Conservation (phyloP, 768 basidiomycete genomes). For the Amyloporia xantha region DNA sequence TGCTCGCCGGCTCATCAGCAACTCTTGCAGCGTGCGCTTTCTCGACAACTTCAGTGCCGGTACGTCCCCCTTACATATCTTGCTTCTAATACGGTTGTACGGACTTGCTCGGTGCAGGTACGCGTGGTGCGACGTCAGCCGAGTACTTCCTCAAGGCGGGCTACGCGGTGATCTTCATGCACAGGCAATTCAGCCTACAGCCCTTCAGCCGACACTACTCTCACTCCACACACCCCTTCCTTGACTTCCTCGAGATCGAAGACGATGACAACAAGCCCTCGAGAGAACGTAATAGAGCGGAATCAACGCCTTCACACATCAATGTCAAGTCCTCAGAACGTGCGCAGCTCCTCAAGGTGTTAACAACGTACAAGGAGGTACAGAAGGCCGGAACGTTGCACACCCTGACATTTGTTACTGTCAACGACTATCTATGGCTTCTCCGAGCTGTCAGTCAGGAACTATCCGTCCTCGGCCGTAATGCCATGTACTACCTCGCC, state of each 20-base stretch:
- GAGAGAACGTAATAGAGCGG: background rate
- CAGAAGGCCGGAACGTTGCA: constrained; percentile 69
- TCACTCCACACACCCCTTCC: constrained; percentile 95
- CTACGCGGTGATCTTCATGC: constrained; percentile 99
- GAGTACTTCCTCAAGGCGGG: constrained; percentile 94
- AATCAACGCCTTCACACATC: constrained; percentile 37
- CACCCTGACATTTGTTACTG: constrained; percentile 85
- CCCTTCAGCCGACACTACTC: constrained; percentile 98
- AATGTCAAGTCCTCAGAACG: constrained; percentile 63
- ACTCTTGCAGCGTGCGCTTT: constrained; percentile 79
- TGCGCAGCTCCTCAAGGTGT: constrained; percentile 58
- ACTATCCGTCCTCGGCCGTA: constrained; percentile 59
- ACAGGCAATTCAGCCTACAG: constrained; percentile 94
- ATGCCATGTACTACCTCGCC: constrained; percentile 91
- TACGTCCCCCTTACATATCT: constrained; percentile 29
- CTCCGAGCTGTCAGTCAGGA: constrained; percentile 78
- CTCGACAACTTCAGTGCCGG: constrained; percentile 98
- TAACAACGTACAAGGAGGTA: constrained; percentile 75
- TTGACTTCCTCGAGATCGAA: constrained; percentile 84
- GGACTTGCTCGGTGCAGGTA: constrained; percentile 44
- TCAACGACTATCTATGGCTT: constrained; percentile 95
- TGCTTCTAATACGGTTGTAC: background rate
- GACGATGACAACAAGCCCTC: background rate
- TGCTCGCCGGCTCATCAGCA: constrained; percentile 15
- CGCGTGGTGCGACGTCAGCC: constrained; percentile 93